Conservation (phyloP, 768 basidiomycete species). For the Lactarius hengduanensis region DNA sequence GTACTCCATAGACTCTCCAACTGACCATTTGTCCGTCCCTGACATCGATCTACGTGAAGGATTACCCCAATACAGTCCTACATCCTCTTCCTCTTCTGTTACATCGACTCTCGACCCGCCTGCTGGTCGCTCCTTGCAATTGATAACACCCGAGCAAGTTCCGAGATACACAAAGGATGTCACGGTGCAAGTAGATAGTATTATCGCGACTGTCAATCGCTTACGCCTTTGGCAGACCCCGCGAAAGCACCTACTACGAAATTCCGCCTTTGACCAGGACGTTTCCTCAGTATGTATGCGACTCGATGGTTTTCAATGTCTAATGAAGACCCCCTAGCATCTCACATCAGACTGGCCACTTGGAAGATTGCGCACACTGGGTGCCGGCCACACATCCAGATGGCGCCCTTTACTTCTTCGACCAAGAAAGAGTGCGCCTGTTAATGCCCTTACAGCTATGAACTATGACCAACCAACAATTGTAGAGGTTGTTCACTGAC, state of each 20-base stretch:
- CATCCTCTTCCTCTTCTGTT: background rate
- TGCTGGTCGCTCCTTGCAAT: background rate
- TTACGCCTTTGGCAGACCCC: slow-evolving; percentile 11
- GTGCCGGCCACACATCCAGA: slow-evolving; percentile 52
- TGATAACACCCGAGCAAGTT: slow-evolving; percentile 18
- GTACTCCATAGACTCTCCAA: background rate
- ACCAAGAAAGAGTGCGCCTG: slow-evolving; percentile 43
- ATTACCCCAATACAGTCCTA: background rate
- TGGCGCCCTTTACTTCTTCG: slow-evolving; percentile 58
- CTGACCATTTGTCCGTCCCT: background rate
- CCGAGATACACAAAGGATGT: slow-evolving; percentile 15
- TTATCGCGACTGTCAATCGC: background rate
- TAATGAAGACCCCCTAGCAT: background rate
- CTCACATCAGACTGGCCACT: background rate
- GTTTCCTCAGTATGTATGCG: slow-evolving; percentile 14
- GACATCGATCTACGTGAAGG: background rate
- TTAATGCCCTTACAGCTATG: background rate
- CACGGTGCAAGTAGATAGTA: slow-evolving; percentile 9
- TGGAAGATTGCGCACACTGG: slow-evolving; percentile 39
- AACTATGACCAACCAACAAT: background rate
- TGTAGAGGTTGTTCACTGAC: slow-evolving; percentile 54
- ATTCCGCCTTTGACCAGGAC: slow-evolving; percentile 5
- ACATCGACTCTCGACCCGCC: background rate
- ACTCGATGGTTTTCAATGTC: background rate
- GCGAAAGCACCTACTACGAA: background rate